Evolutionary conservation across 306 rosid genomes (phyloP).

Genomic region (Glycine tomentella): DNA sequence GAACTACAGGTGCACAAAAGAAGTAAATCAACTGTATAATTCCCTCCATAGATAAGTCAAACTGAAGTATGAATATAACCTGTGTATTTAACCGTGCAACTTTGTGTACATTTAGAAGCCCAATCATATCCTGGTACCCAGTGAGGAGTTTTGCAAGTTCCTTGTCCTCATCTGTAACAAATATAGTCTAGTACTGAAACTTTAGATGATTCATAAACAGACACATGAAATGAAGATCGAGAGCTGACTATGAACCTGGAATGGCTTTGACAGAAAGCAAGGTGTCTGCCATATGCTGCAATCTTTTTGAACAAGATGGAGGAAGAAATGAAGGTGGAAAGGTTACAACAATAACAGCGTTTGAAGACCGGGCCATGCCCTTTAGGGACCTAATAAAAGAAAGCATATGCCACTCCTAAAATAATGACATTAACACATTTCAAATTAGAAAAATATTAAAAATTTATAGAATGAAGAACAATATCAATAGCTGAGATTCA

Average conservation of each 20-base stretch:
- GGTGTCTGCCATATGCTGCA: constrained; percentile 94
- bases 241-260: constrained; percentile 68
- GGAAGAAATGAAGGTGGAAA: constrained; percentile 77
- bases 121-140: constrained; percentile 94
- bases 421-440: constrained; percentile 17
- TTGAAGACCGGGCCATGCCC: constrained; percentile 71
- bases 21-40: not conserved
- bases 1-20: not conserved
- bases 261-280: constrained; percentile 83
- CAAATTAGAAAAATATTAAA: constrained; percentile 22
- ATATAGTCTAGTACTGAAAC: constrained; percentile 23
- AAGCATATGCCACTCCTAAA: constrained; percentile 93
- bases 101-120: constrained; percentile 79
- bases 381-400: constrained; percentile 78
- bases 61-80: constrained; percentile 54
- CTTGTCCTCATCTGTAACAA: constrained; percentile 80
- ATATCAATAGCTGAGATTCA: not conserved
- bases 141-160: constrained; percentile 88
- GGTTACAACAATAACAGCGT: constrained; percentile 79
- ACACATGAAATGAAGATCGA: constrained; percentile 26
- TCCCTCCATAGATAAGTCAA: not conserved
- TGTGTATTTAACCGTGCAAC: constrained; percentile 83
- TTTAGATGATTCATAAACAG: constrained; percentile 33
- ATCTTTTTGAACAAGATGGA: constrained; percentile 71
- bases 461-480: constrained; percentile 24